phyloP scores from a whole-genome alignment of 2,329 filamentous ascomycete genomes.

The Metarhizium guizhouense region DNA sequence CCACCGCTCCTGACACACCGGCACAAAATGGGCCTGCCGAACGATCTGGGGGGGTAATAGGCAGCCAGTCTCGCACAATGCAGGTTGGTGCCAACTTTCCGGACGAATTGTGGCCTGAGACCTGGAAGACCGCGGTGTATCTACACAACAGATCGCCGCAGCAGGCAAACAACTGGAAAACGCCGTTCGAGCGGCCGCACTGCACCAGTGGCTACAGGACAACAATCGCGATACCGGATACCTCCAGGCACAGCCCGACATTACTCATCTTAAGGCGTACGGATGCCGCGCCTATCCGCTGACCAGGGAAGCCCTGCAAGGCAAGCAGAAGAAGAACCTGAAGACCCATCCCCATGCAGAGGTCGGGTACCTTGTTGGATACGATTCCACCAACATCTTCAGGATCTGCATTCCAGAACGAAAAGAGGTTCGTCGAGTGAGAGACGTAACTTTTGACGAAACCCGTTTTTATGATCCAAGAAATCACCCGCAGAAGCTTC shows the following conservation, averaged over 20 bases:
- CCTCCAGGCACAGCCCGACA: background rate
- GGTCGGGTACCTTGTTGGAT: conserved; percentile 5
- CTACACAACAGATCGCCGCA: conserved; percentile 6
- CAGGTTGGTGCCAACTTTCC: background rate
- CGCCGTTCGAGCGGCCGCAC: conserved; percentile 1
- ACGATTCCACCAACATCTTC: conserved; percentile 7
- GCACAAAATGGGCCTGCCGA: conserved; percentile 2
- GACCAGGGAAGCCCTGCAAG: conserved; percentile 1
- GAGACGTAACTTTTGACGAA: conserved; percentile 6
- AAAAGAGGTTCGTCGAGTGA: background rate
- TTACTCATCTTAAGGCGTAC: conserved; percentile 2
- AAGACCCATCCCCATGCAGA: conserved; percentile 2
- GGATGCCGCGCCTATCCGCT: conserved; percentile 4
- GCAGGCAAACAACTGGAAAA: conserved; percentile 1
- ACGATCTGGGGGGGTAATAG: conserved; percentile 3
- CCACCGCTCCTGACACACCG: background rate
- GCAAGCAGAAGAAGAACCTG: background rate
- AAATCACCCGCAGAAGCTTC: background rate
- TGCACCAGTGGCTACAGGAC: conserved; percentile 1
- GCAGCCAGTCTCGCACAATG: background rate
- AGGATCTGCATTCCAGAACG: background rate
- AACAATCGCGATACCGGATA: too few relatives aligned
- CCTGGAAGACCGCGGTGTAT: conserved; percentile 1
- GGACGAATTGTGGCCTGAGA: background rate
- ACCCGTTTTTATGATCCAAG: conserved; percentile 1